Evolutionary conservation across 2,329 filamentous ascomycete species (phyloP).

Genomic region (Dothideomycetes sp.): DNA sequence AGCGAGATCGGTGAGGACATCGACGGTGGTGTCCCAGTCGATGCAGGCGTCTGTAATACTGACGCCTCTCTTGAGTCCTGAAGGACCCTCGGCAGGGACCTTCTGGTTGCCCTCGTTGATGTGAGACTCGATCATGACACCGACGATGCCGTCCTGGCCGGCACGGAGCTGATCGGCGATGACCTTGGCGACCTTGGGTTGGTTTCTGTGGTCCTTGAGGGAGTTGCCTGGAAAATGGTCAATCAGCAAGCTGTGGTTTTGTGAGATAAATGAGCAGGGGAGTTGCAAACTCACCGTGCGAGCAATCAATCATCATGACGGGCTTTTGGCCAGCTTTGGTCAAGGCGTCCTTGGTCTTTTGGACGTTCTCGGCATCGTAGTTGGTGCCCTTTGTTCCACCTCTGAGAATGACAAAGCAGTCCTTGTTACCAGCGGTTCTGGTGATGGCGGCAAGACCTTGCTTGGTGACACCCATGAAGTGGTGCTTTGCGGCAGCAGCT

Average conservation of each 20-base stretch:
- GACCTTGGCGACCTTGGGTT: slow-evolving; percentile 79
- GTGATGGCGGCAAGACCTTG: slow-evolving; percentile 93
- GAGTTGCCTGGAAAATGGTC: slow-evolving; percentile 64
- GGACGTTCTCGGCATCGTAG: slow-evolving; percentile 78
- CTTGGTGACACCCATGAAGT: slow-evolving; percentile 98
- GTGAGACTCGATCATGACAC: slow-evolving; percentile 98
- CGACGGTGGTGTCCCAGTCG: slow-evolving; percentile 76
- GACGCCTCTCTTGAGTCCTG: slow-evolving; percentile 74
- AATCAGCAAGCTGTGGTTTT: slow-evolving; percentile 10
- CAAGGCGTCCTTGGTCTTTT: slow-evolving; percentile 67
- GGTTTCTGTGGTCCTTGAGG: slow-evolving; percentile 93
- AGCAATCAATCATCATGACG: slow-evolving; percentile 97
- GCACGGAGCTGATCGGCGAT: slow-evolving; percentile 78
- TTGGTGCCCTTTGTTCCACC: slow-evolving; percentile 90
- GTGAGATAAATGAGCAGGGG: no score
- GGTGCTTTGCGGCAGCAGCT: slow-evolving; percentile 67
- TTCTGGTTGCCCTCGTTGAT: slow-evolving; percentile 76
- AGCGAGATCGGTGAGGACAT: slow-evolving; percentile 75
- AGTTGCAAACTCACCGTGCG: slow-evolving; percentile 59
- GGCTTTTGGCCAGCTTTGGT: slow-evolving; percentile 73
- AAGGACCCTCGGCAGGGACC: slow-evolving; percentile 71
- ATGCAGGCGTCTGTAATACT: slow-evolving; percentile 97
- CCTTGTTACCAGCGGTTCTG: slow-evolving; percentile 84
- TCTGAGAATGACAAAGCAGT: slow-evolving; percentile 93
- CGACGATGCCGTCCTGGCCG: slow-evolving; percentile 81